These are phyloP conservation scores for Teunomyces kruisii DNA, from an alignment of 805 yeast species.

Conservation along the genomic window DNA sequence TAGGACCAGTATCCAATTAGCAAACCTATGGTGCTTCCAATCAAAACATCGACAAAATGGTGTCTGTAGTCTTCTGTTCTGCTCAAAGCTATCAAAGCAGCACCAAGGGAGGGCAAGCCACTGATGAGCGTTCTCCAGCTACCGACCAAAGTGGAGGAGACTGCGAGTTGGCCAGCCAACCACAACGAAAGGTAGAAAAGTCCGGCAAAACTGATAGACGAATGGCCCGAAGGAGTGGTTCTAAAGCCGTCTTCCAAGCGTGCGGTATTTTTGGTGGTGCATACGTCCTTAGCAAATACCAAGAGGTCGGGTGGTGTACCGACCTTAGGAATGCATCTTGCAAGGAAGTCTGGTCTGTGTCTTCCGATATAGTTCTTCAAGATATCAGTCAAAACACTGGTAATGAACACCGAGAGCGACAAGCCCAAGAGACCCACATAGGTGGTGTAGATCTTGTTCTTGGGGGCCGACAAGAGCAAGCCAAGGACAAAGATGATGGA, in stretches of 20 bases:
- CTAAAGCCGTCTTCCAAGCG: constrained; percentile 38
- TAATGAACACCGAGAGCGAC: constrained; percentile 24
- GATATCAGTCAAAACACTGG: constrained; percentile 36
- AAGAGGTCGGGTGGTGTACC: constrained; percentile 23
- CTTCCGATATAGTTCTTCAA: constrained; percentile 33
- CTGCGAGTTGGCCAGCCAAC: constrained; percentile 63
- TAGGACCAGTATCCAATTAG: constrained; percentile 59
- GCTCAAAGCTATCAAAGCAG: constrained; percentile 75
- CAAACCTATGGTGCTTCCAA: constrained; percentile 71
- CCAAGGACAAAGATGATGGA: constrained; percentile 16
- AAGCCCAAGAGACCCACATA: constrained; percentile 41
- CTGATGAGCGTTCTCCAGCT: constrained; percentile 62
- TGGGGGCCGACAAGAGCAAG: constrained; percentile 44
- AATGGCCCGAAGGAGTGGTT: constrained; percentile 43
- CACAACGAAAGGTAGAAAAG: constrained; percentile 54
- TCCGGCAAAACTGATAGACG: constrained; percentile 36
- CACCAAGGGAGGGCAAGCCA: constrained; percentile 60
- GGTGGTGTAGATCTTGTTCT: constrained; percentile 40
- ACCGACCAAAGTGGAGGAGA: constrained; percentile 49
- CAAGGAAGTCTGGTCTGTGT: constrained; percentile 35
- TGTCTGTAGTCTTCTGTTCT: constrained; percentile 93
- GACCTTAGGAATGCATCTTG: constrained; percentile 29
- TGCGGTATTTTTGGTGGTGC: constrained; percentile 44
- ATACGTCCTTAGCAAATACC: constrained; percentile 43
- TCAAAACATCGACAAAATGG: constrained; percentile 79